These are phyloP conservation scores for Blastobotrys robertii DNA, from an alignment of 805 yeast species.

Conservation along the genomic window DNA sequence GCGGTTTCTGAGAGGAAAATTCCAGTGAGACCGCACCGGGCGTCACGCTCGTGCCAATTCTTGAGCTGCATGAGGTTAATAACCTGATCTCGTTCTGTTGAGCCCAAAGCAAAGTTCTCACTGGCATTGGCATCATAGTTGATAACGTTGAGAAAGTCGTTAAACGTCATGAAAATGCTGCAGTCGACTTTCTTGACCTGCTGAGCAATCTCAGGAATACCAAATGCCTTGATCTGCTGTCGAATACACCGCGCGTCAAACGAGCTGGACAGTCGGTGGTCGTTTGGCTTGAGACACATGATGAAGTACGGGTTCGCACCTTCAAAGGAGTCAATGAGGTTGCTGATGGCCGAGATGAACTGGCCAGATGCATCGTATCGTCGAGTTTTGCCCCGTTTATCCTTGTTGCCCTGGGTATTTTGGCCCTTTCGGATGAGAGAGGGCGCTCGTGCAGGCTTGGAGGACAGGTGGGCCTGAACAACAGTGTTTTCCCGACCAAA, in stretches of 20 bases:
- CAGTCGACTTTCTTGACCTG: constrained; percentile 31
- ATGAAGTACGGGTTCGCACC: constrained; percentile 32
- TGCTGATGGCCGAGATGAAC: constrained; percentile 27
- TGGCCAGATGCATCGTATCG: constrained; percentile 26
- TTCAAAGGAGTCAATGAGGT: constrained; percentile 30
- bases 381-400: constrained; percentile 6
- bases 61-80: constrained; percentile 19
- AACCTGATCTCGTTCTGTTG: constrained; percentile 26
- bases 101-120: constrained; percentile 5
- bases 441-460: constrained; percentile 33
- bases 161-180: constrained; percentile 30
- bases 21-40: constrained; percentile 31
- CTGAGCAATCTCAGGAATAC: constrained; percentile 32
- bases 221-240: constrained; percentile 33
- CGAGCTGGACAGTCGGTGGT: constrained; percentile 28
- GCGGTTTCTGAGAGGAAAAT: constrained; percentile 32
- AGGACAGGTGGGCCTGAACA: constrained; percentile 30
- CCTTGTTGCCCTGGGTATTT: constrained; percentile 1
- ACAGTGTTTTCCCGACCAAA: constrained; percentile 25
- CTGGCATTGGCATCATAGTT: constrained; percentile 15
- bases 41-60: constrained; percentile 31
- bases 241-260: constrained; percentile 35
- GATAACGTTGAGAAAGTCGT: constrained; percentile 26
- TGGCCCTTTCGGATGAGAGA: constrained; percentile 21
- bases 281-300: constrained; percentile 34